Evolutionary conservation across 2,329 filamentous ascomycete species (phyloP).

Genomic region (Talaromyces sp.): DNA sequence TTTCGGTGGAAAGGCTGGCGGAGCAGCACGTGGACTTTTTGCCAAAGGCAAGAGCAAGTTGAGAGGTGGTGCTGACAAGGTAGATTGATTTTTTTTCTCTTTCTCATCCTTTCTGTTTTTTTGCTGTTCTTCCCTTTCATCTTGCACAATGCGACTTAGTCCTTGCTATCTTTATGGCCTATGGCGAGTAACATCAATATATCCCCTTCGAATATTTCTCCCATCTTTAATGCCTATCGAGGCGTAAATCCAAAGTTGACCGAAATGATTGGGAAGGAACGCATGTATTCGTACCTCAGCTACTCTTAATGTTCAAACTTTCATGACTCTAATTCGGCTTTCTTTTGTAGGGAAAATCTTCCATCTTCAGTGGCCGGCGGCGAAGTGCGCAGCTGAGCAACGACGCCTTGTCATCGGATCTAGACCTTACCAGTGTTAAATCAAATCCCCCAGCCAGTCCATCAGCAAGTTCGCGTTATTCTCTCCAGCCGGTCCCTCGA

Average conservation of each 20-base stretch:
- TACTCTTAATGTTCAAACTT: constrained; percentile 8
- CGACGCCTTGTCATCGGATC: neutral
- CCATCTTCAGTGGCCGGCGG: constrained; percentile 9
- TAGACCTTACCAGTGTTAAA: constrained; percentile 2
- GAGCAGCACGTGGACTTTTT: constrained; percentile 80
- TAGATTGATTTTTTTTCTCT: constrained; percentile 59
- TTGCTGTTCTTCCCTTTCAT: neutral
- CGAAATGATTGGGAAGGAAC: neutral
- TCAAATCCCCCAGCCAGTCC: neutral
- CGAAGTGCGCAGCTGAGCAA: constrained; percentile 2
- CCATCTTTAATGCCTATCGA: constrained; percentile 4
- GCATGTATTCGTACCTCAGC: constrained; percentile 13
- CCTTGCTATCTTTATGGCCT: neutral
- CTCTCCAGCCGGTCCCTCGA: constrained; percentile 10
- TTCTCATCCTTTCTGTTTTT: neutral
- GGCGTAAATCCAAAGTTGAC: constrained; percentile 6
- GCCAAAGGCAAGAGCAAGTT: constrained; percentile 87
- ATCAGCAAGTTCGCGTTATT: constrained; percentile 7
- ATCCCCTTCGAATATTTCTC: constrained; percentile 1
- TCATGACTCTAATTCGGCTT: constrained; percentile 13
- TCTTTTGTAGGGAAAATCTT: constrained; percentile 13
- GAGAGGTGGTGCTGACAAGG: constrained; percentile 66
- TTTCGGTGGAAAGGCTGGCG: constrained; percentile 60
- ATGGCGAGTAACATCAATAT: constrained; percentile 1
- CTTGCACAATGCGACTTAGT: neutral